These are phyloP conservation scores for Xanthoconium purpureum DNA, from an alignment of 768 basidiomycete genomes.

Conservation along the genomic window DNA sequence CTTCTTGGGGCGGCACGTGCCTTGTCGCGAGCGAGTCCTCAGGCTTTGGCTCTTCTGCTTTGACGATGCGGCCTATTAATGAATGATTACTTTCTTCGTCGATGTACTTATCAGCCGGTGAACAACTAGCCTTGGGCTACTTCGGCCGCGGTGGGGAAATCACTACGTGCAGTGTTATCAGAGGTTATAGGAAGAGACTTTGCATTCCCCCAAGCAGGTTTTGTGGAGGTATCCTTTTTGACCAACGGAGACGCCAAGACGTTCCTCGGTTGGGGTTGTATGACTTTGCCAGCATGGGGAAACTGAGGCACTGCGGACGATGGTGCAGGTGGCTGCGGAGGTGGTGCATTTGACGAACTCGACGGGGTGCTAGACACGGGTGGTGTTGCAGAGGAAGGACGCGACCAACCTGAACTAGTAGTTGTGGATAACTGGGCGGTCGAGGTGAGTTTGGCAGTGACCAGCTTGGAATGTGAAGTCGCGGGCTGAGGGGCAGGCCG, in stretches of 20 bases:
- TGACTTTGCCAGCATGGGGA: conserved; percentile 60
- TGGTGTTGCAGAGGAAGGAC: conserved; percentile 71
- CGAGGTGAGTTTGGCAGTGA: conserved; percentile 84
- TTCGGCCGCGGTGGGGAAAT: conserved; percentile 97
- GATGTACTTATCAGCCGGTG: neutral
- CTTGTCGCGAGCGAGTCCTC: conserved; percentile 49
- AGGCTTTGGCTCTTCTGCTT: conserved; percentile 41
- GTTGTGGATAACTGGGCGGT: conserved; percentile 54
- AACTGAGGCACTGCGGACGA: conserved; percentile 45
- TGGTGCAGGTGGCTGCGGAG: conserved; percentile 45
- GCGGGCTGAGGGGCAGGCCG: conserved; percentile 56
- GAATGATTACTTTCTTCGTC: conserved; percentile 14
- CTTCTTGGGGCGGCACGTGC: conserved; percentile 72
- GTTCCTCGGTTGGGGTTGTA: conserved; percentile 58
- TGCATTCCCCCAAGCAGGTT: conserved; percentile 73
- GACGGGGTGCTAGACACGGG: conserved; percentile 52
- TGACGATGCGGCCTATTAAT: conserved; percentile 18
- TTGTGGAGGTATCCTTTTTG: conserved; percentile 35
- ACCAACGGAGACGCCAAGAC: conserved; percentile 35
- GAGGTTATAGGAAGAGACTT: conserved; percentile 35
- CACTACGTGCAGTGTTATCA: conserved; percentile 48
- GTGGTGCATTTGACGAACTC: conserved; percentile 40
- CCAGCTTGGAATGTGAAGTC: conserved; percentile 70
- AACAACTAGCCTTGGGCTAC: conserved; percentile 72
- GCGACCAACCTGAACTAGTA: conserved; percentile 71